Evolutionary conservation across 2,329 filamentous ascomycete species (phyloP), one percentile per base, ranked within the genome.

Genomic region (Aspergillus pseudoterreus): DNA sequence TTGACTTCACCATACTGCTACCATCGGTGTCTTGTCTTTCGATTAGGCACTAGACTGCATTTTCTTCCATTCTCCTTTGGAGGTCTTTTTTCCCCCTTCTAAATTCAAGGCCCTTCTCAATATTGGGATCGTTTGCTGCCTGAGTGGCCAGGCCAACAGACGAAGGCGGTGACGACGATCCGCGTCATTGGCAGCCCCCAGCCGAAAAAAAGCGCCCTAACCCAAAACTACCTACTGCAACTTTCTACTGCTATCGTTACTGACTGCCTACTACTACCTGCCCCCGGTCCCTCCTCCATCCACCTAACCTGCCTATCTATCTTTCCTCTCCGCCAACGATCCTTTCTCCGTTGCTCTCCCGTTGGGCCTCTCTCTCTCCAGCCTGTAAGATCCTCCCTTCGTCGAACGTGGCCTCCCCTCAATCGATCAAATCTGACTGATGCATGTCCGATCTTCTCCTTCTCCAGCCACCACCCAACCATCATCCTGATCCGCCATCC

Each of bases 311-410:
- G 6, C 19, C 19, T 19, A 22, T 6, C 41, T 27, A 22, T 41
- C 43, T 33, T 36, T 45, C 41, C n/a, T 44, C 15, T 30, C 24
- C 17, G 17, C 42, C 30, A 38, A 42, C 39, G 39, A 49, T 39
- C 32, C 21, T n/a, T 11, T 49, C 46, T 35, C 46, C 44, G 24
- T 47, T 36, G 36, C 38, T 52, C 14, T 12, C 35, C 15, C 35
- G 35, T 38, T 43, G 48, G 35, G 54, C 49, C 47, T 57, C 33
- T 27, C 15, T 27, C 35, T n/a, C 50, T 47, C 21, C 48, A 58
- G 56, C 66, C 66, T 67, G 65, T 68, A 65, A 68, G 63, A 62
- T 63, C 53, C 48, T 52, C 45, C 53, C 52, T 35, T 60, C 52
- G 44, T 45, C 42, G 56, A 68, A 68, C 66, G 66, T 67, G 66